A percentile compares a stretch with the other conserved stretches of the same genome.
phyloP scores from a whole-genome alignment of 345 rosid genomes.

The Citrus maxima region DNA sequence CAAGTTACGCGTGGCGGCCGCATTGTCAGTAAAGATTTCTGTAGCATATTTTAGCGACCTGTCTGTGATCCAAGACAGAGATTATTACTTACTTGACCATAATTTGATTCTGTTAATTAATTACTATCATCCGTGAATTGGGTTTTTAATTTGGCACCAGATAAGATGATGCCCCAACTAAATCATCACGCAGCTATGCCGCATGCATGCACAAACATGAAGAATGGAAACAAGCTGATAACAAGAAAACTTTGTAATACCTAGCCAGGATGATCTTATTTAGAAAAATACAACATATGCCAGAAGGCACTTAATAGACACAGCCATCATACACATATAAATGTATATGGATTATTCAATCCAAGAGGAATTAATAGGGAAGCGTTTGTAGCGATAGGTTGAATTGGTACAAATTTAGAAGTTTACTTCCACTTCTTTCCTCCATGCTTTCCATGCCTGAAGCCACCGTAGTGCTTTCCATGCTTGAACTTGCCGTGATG shows the following conservation, averaged over 20 bases:
- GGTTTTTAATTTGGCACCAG: not conserved
- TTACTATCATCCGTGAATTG: not conserved
- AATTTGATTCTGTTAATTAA: no score
- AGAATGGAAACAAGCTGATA: not conserved
- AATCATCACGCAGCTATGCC: no score
- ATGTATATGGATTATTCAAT: no score
- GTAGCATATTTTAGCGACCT: no score
- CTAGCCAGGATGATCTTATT: not conserved
- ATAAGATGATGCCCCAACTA: no score
- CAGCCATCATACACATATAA: not conserved
- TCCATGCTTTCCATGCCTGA: conserved; percentile 53
- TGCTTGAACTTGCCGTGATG: conserved; percentile 57
- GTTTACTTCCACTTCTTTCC: conserved; percentile 89
- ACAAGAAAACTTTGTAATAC: not conserved
- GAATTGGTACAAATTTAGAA: not conserved
- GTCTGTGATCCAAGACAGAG: no score
- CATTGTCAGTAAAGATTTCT: no score
- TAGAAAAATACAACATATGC: not conserved
- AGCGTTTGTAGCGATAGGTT: not conserved
- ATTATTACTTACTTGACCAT: no score
- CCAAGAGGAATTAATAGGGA: no score
- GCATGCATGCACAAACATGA: no score
- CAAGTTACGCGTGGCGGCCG: no score
- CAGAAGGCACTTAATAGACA: not conserved
- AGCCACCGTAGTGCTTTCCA: conserved; percentile 15